phyloP scores from a whole-genome alignment of 176 grass and related monocot genomes.

The Juncus effusus region DNA sequence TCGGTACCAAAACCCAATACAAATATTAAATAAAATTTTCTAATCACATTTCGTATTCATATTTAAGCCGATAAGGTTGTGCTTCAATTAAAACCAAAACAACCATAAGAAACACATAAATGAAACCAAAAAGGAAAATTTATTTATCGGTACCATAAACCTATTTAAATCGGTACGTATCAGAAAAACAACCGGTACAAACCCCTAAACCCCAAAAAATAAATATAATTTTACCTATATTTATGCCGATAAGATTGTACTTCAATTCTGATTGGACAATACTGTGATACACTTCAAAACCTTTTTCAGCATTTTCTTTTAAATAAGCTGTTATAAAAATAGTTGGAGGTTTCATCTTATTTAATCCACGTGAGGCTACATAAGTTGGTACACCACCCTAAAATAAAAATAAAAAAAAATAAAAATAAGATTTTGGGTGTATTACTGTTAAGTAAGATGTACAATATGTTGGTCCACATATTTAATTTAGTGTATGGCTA shows the following conservation, averaged over 20 bases:
- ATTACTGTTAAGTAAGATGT: no score
- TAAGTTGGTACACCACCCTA: conserved; percentile 90
- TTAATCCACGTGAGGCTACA: conserved; percentile 81
- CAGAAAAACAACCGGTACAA: no score
- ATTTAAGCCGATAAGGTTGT: conserved; percentile 65
- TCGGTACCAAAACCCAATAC: no score
- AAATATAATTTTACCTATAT: conserved; percentile 32
- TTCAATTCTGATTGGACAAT: conserved; percentile 91
- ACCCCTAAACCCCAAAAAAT: no score
- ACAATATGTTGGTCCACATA: no score
- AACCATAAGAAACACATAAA: no score
- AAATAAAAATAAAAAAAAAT: background rate
- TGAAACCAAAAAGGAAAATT: background rate
- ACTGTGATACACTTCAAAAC: conserved; percentile 75
- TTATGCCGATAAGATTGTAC: conserved; percentile 62
- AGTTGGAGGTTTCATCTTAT: conserved; percentile 66
- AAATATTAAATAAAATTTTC: no score
- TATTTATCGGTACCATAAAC: no score
- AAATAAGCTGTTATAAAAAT: conserved; percentile 75
- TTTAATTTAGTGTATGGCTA: no score
- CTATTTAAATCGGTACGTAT: no score
- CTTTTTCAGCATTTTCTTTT: conserved; percentile 50
- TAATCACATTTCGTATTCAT: no score
- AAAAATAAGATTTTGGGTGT: no score
- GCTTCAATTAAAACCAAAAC: conserved; percentile 30